phyloP scores from a whole-genome alignment of 306 rosid genomes.

The Inga leiocalycina region DNA sequence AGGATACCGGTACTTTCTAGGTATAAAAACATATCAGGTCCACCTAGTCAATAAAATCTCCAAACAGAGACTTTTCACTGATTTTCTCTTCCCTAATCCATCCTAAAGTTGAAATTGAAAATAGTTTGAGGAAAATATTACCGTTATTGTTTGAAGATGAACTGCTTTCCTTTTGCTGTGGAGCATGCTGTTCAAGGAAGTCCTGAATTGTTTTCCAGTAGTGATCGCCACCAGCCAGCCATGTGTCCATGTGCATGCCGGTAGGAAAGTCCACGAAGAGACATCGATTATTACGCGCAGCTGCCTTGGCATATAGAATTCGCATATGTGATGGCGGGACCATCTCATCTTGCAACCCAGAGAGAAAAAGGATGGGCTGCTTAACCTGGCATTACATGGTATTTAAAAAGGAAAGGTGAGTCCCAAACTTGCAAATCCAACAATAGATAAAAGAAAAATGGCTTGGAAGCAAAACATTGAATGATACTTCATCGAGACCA shows the following conservation, averaged over 20 bases:
- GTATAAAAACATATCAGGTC: too few species aligned
- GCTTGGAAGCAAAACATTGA: neutral
- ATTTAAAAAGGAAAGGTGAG: slow-evolving; percentile 1
- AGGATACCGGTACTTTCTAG: too few species aligned
- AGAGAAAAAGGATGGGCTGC: slow-evolving; percentile 94
- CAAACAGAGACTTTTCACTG: too few species aligned
- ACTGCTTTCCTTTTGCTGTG: slow-evolving; percentile 51
- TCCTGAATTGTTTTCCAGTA: slow-evolving; percentile 86
- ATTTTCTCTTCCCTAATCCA: neutral
- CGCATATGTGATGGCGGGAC: slow-evolving; percentile 93
- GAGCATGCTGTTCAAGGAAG: slow-evolving; percentile 66
- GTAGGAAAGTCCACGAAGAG: slow-evolving; percentile 79
- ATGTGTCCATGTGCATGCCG: slow-evolving; percentile 99
- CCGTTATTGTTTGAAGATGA: slow-evolving; percentile 50
- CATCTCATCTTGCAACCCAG: slow-evolving; percentile 99
- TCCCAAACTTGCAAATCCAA: slow-evolving; percentile 22
- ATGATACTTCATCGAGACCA: neutral
- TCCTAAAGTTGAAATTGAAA: slow-evolving; percentile 17
- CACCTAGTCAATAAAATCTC: too few species aligned
- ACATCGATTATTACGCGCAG: slow-evolving; percentile 77
- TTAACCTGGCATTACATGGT: slow-evolving; percentile 63
- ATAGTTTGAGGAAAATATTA: slow-evolving; percentile 31
- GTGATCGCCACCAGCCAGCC: slow-evolving; percentile 87
- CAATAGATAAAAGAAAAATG: slow-evolving; percentile 22
- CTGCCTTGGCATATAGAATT: slow-evolving; percentile 94